Percentiles rank a stretch among this genome's conserved stretches.
Evolutionary conservation across 768 basidiomycete genomes (phyloP).

Genomic region (Chalciporus chontae): DNA sequence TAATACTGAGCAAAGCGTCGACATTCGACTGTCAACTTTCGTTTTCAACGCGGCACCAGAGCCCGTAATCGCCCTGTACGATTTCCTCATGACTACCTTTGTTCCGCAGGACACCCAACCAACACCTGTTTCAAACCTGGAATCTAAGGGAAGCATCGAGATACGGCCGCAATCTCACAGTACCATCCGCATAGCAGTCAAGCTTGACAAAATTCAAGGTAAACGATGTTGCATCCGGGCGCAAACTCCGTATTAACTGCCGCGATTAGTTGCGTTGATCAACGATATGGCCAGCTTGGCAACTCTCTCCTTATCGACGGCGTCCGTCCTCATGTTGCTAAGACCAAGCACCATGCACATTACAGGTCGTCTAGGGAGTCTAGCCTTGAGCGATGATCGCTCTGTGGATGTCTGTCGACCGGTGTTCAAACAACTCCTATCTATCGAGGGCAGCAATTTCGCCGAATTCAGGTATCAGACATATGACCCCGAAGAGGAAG

Average conservation of each 20-base stretch:
- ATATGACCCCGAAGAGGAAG: constrained; percentile 68
- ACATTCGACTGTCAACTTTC: constrained; percentile 86
- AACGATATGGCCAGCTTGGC: constrained; percentile 70
- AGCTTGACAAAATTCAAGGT: constrained; percentile 84
- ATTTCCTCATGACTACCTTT: constrained; percentile 98
- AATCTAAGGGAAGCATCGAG: constrained; percentile 1
- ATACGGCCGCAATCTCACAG: constrained; percentile 27
- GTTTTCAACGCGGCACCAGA: constrained; percentile 86
- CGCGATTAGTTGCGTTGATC: constrained; percentile 63
- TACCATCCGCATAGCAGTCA: constrained; percentile 79
- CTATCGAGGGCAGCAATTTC: constrained; percentile 92
- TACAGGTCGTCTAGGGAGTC: constrained; percentile 75
- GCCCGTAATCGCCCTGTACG: constrained; percentile 86
- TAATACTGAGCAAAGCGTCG: constrained; percentile 83
- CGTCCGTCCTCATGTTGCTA: constrained; percentile 77
- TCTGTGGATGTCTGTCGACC: constrained; percentile 45
- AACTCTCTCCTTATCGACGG: constrained; percentile 86
- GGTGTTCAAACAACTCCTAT: constrained; percentile 80
- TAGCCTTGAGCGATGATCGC: constrained; percentile 78
- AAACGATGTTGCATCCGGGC: constrained; percentile 15
- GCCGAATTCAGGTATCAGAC: constrained; percentile 95
- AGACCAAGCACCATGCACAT: constrained; percentile 71
- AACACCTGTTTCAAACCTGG: constrained; percentile 6
- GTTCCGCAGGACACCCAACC: constrained; percentile 43
- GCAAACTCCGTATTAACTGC: constrained; percentile 9